These are phyloP conservation scores for Macrophomina phaseolina DNA, from an alignment of 2,329 filamentous ascomycete species.

Conservation along the genomic window DNA sequence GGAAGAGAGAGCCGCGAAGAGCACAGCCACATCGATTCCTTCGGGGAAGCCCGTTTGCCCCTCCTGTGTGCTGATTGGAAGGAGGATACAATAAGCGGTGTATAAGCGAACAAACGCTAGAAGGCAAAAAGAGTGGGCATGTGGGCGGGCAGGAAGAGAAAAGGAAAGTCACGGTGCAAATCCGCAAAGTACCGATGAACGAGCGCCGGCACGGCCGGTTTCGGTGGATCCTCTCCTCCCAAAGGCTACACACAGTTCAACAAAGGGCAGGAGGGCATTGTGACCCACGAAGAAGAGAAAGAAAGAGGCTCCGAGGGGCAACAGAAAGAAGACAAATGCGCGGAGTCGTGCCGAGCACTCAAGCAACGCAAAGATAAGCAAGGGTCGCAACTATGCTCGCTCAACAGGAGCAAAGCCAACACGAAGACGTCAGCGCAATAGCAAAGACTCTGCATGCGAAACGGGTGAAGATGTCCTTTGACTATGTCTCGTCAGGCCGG, in stretches of 20 bases:
- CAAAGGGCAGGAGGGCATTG: not conserved
- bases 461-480: not conserved
- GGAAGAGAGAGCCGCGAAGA: too few species aligned
- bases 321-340: not conserved
- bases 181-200: slow-evolving; percentile 14
- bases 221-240: not conserved
- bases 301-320: not conserved
- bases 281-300: too few species aligned
- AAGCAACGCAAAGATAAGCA: not conserved
- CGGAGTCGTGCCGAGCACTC: not conserved
- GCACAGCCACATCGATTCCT: too few species aligned
- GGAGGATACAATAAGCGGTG: too few species aligned
- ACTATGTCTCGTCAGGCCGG: slow-evolving; percentile 20
- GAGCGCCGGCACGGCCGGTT: not conserved
- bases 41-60: too few species aligned
- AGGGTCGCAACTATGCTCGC: too few species aligned
- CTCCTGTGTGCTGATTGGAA: too few species aligned
- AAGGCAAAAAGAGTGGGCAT: too few species aligned
- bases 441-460: not conserved
- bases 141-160: not conserved
- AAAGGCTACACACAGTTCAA: not conserved
- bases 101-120: too few species aligned
- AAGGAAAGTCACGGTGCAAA: slow-evolving; percentile 1
- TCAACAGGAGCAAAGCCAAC: too few species aligned
- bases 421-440: not conserved